Evolutionary conservation across 768 basidiomycete genomes (phyloP).

Genomic region (Lactarius vividus): DNA sequence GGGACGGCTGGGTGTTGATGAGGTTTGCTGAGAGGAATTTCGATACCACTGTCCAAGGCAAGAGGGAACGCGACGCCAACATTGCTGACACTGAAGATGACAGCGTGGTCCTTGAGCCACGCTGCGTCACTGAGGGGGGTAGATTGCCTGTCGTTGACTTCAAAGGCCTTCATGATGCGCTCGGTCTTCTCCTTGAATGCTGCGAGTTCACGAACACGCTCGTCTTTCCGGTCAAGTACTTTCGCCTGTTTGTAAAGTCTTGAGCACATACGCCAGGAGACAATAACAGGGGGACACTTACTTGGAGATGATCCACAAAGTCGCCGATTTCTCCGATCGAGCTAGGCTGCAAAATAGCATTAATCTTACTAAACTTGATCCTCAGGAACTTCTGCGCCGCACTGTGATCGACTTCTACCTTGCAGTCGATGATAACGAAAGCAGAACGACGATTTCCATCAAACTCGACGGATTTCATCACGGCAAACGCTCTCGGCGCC

Average conservation of each 20-base stretch:
- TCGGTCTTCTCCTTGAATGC: constrained; percentile 82
- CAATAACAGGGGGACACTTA: constrained; percentile 31
- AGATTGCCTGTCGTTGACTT: constrained; percentile 52
- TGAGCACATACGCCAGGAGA: constrained; percentile 21
- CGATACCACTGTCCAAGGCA: constrained; percentile 56
- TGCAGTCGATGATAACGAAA: constrained; percentile 80
- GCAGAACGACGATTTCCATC: constrained; percentile 69
- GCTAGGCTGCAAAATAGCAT: constrained; percentile 93
- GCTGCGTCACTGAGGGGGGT: constrained; percentile 36
- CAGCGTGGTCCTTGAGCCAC: constrained; percentile 55
- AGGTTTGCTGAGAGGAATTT: constrained; percentile 43
- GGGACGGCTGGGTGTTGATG: constrained; percentile 50
- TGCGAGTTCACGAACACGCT: constrained; percentile 71
- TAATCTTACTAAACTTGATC: constrained; percentile 67
- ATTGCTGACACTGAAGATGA: constrained; percentile 56
- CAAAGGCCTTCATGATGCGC: constrained; percentile 71
- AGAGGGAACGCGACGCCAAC: constrained; percentile 93
- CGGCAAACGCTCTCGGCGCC: constrained; percentile 51
- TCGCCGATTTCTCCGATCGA: constrained; percentile 90
- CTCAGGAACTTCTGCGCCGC: constrained; percentile 39
- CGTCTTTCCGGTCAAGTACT: constrained; percentile 67
- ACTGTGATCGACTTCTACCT: constrained; percentile 32
- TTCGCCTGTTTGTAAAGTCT: constrained; percentile 53
- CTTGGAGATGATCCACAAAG: constrained; percentile 83
- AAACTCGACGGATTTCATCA: constrained; percentile 41